Evolutionary conservation across 2,329 filamentous ascomycete species (phyloP).

Genomic region (Sporothrix pseudoabietina): DNA sequence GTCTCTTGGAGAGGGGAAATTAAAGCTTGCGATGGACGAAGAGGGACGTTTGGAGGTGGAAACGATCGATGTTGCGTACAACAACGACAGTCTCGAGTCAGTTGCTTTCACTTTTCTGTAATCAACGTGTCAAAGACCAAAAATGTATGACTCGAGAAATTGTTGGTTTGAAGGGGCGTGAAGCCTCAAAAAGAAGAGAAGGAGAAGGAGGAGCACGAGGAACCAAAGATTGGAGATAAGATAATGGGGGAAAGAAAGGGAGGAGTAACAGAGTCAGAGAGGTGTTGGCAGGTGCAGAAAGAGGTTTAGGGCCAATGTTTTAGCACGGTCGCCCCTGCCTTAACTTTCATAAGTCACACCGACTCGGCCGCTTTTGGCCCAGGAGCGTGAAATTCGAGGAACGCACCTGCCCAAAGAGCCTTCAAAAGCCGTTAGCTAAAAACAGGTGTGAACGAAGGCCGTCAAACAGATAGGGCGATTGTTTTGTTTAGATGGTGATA

Average conservation of each 20-base stretch:
- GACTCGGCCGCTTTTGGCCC: slow-evolving; percentile 18
- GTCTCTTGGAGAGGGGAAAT: not conserved
- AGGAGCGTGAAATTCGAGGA: not conserved
- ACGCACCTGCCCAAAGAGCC: not conserved
- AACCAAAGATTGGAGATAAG: slow-evolving; percentile 22
- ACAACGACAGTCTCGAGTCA: not conserved
- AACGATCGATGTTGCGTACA: too few species aligned
- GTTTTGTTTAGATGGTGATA: too few species aligned
- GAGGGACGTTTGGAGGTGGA: not conserved
- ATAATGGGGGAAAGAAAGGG: not conserved
- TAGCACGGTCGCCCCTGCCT: not conserved
- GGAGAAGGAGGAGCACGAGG: not conserved
- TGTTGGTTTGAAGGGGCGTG: not conserved
- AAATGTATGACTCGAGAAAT: not conserved
- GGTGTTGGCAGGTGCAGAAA: not conserved
- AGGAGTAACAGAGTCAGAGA: not conserved
- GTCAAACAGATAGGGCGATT: too few species aligned
- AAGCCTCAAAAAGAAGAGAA: not conserved
- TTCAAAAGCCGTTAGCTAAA: not conserved
- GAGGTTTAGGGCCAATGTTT: not conserved
- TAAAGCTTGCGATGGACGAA: not conserved
- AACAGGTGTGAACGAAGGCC: not conserved
- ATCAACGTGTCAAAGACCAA: not conserved
- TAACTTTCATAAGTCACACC: not conserved
- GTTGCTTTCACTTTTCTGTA: not conserved